Percentiles rank a stretch among this genome's conserved stretches.
Conservation (phyloP, 1,139 yeast species). For the Scheffersomyces quercinus region DNA sequence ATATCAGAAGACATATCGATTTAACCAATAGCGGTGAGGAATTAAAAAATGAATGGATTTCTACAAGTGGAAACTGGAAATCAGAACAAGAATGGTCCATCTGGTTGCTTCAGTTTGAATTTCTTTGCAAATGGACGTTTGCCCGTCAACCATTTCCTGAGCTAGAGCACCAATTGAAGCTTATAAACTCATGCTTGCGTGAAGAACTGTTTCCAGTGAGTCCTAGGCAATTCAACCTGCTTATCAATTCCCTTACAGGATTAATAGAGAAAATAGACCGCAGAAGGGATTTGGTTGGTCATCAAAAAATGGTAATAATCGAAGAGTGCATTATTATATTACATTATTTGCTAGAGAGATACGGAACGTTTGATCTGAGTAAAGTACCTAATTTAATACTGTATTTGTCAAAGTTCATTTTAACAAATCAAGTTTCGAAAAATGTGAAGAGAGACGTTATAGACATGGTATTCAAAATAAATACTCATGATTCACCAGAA, state of each 20-base stretch:
- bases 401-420: background rate
- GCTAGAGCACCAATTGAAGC: background rate
- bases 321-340: background rate
- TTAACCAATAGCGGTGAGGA: conserved; percentile 16
- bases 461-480: conserved; percentile 19
- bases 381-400: background rate
- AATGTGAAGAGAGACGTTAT: conserved; percentile 2
- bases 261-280: background rate
- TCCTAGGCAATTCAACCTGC: background rate
- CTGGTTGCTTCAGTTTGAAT: conserved; percentile 20
- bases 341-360: background rate
- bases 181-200: background rate
- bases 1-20: conserved; percentile 39
- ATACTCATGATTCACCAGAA: conserved; percentile 16
- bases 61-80: conserved; percentile 3
- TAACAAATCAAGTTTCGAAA: background rate
- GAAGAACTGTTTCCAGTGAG: background rate
- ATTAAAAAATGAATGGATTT: conserved; percentile 9
- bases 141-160: conserved; percentile 3
- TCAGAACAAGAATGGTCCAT: conserved; percentile 10
- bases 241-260: background rate
- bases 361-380: background rate
- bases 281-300: background rate
- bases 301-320: background rate
- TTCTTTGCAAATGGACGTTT: conserved; percentile 16